Percentiles rank a stretch among this genome's conserved stretches.
phyloP scores from a whole-genome alignment of 1,284 basidiomycete species.

The Apiotrichum sp. region DNA sequence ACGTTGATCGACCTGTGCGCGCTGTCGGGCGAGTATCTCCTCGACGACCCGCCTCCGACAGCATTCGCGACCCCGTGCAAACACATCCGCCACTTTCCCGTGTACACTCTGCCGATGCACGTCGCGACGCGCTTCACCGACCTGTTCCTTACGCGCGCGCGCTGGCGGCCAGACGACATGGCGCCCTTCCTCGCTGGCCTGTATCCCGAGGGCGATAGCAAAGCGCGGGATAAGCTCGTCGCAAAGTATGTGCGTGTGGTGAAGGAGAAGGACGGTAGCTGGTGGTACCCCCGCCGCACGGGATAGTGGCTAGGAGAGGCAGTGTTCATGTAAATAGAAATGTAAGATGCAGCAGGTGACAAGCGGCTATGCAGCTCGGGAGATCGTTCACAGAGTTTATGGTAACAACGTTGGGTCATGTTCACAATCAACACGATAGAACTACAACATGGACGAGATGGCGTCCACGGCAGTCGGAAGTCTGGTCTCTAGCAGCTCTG shows the following conservation, averaged over 20 bases:
- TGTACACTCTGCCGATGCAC: constrained; percentile 62
- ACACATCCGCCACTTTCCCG: constrained; percentile 63
- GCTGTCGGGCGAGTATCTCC: constrained; percentile 65
- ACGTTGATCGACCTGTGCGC: constrained; percentile 53
- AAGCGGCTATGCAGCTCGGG: too few species aligned
- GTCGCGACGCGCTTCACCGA: constrained; percentile 72
- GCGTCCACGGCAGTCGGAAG: too few species aligned
- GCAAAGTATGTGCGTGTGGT: constrained; percentile 75
- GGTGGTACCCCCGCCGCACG: constrained; percentile 44
- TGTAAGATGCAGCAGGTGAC: too few species aligned
- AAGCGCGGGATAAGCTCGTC: constrained; percentile 77
- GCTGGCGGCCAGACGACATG: constrained; percentile 76
- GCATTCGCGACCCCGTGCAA: constrained; percentile 22
- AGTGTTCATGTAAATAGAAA: background rate
- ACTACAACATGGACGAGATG: too few species aligned
- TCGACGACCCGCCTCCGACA: constrained; percentile 22
- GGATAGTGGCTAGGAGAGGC: constrained; percentile 10
- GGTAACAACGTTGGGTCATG: too few species aligned
- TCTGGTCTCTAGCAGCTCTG: too few species aligned
- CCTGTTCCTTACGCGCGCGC: constrained; percentile 67
- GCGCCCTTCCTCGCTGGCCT: constrained; percentile 72
- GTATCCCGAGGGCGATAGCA: constrained; percentile 60
- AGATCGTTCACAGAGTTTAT: too few species aligned
- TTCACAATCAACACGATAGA: too few species aligned
- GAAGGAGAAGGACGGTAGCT: constrained; percentile 57